A percentile compares a stretch with the other conserved stretches of the same genome.
These are phyloP conservation scores for Cyberlindnera petersonii DNA, from an alignment of 805 yeast genomes.

Conservation along the genomic window DNA sequence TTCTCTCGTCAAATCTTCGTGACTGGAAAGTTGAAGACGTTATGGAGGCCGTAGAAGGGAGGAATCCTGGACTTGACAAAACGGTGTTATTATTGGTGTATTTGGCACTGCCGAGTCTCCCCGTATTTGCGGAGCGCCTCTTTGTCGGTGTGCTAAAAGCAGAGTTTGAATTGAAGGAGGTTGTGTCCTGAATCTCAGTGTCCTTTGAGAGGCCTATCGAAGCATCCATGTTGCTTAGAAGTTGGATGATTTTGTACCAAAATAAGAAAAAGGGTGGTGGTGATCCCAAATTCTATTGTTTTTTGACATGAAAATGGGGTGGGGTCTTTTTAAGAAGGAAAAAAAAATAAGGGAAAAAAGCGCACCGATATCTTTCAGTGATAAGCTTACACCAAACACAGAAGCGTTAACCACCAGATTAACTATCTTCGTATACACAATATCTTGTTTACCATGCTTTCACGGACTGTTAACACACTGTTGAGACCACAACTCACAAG, in stretches of 20 bases:
- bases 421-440: too few species aligned
- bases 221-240: slow-evolving; percentile 2
- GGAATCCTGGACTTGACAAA: slow-evolving; percentile 14
- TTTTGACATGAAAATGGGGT: too few species aligned
- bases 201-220: slow-evolving; percentile 7
- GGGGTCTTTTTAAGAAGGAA: too few species aligned
- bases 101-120: background rate
- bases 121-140: background rate
- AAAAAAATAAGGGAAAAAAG: too few species aligned
- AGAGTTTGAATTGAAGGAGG: slow-evolving; percentile 14
- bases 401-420: too few species aligned
- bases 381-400: too few species aligned
- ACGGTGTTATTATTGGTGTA: too few species aligned
- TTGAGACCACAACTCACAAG: too few species aligned
- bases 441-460: too few species aligned
- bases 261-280: background rate
- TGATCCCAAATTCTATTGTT: background rate
- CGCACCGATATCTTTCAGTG: too few species aligned
- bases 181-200: slow-evolving; percentile 10
- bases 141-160: slow-evolving; percentile 13
- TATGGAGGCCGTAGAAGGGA: slow-evolving; percentile 15
- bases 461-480: too few species aligned
- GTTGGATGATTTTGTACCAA: too few species aligned
- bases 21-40: slow-evolving; percentile 11
- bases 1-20: slow-evolving; percentile 22